phyloP scores from a whole-genome alignment of 306 rosid genomes.

The Geum urbanum region DNA sequence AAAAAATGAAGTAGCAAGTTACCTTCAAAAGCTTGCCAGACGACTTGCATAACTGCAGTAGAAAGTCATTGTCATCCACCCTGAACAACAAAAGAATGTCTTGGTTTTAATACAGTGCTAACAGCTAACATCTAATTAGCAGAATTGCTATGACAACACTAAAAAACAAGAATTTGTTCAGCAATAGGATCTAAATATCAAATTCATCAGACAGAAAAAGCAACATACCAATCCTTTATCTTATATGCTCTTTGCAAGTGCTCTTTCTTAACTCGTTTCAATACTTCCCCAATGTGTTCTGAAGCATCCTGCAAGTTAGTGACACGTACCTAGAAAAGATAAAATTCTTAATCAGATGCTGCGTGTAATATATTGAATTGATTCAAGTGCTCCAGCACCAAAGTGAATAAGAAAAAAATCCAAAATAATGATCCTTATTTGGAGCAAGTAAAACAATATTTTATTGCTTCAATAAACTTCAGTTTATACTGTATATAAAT shows the following conservation, averaged over 20 bases:
- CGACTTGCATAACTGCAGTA: constrained; percentile 74
- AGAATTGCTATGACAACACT: not conserved
- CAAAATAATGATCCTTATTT: not conserved
- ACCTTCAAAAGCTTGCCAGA: constrained; percentile 83
- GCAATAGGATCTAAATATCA: not conserved
- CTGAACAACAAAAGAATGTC: constrained; percentile 33
- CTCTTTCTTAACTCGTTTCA: constrained; percentile 85
- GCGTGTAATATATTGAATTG: not conserved
- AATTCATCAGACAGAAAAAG: constrained; percentile 16
- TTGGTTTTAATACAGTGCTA: not conserved
- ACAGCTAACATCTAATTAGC: not conserved
- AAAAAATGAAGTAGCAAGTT: not conserved
- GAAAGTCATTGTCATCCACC: constrained; percentile 80
- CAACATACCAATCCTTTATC: constrained; percentile 64
- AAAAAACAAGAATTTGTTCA: not conserved
- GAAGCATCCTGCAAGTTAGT: constrained; percentile 90
- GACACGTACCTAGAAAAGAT: constrained; percentile 71
- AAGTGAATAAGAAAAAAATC: not conserved
- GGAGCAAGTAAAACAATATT: not conserved
- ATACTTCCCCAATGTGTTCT: constrained; percentile 92
- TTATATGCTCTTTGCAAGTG: constrained; percentile 85
- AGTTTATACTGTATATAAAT: not conserved
- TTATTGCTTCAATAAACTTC: not conserved
- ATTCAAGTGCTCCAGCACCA: not conserved
- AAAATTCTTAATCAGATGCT: not conserved